phyloP scores from a whole-genome alignment of 164 flowering plant species.

The Vitis labrusca region DNA sequence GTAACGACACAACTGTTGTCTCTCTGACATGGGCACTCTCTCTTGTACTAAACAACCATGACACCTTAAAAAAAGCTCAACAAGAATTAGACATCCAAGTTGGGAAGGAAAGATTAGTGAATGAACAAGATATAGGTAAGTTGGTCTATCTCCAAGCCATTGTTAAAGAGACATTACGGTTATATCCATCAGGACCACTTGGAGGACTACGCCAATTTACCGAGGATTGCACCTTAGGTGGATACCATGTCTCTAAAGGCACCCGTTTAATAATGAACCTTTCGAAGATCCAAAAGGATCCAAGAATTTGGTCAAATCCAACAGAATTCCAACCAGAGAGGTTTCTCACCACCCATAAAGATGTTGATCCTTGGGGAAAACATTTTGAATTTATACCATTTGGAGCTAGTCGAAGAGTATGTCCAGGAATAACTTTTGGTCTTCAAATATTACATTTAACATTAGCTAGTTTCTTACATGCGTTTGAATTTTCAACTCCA shows the following conservation, averaged over 20 bases:
- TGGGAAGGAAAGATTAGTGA: conserved; percentile 15
- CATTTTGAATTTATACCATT: conserved; percentile 42
- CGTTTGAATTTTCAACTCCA: conserved; percentile 24
- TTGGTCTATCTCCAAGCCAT: conserved; percentile 30
- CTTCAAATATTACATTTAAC: conserved; percentile 31
- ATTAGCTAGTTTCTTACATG: conserved; percentile 42
- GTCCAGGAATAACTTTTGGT: conserved; percentile 42
- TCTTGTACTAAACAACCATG: conserved; percentile 15
- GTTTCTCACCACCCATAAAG: conserved; percentile 13
- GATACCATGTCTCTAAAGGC: conserved; percentile 15
- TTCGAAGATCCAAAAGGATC: conserved; percentile 21
- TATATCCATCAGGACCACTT: conserved; percentile 23
- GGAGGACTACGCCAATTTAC: conserved; percentile 4
- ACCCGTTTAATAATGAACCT: conserved; percentile 15
- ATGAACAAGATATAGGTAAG: conserved; percentile 15
- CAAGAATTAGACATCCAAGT: conserved; percentile 18
- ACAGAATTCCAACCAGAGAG: conserved; percentile 20
- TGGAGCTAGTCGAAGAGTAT: conserved; percentile 44
- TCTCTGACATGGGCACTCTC: conserved; percentile 19
- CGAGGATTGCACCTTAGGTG: conserved; percentile 20
- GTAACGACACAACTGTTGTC: conserved; percentile 9
- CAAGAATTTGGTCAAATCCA: conserved; percentile 13
- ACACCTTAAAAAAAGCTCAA: conserved; percentile 11
- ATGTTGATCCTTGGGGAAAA: conserved; percentile 20
- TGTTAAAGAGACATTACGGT: conserved; percentile 22